These are phyloP conservation scores for Lentinus brumalis DNA, from an alignment of 768 basidiomycete species.

Conservation along the genomic window DNA sequence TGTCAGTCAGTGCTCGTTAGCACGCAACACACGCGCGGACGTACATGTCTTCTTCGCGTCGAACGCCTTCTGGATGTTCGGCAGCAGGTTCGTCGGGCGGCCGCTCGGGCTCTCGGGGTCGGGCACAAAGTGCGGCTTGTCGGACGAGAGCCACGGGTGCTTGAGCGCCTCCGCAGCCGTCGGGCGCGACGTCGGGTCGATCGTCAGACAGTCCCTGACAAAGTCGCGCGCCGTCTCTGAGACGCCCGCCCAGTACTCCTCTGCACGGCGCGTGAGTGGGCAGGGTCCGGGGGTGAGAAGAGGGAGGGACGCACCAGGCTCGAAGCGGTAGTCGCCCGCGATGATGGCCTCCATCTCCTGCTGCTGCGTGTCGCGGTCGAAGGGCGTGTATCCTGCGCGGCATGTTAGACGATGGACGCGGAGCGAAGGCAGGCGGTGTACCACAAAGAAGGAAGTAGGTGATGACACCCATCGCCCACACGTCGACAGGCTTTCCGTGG, in stretches of 20 bases:
- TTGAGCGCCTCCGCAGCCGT: constrained; percentile 73
- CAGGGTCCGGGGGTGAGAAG: background rate
- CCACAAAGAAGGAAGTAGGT: constrained; percentile 93
- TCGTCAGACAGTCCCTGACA: constrained; percentile 78
- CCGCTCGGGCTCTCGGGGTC: constrained; percentile 60
- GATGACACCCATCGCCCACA: constrained; percentile 99
- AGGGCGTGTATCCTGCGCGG: constrained; percentile 84
- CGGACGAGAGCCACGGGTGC: constrained; percentile 81
- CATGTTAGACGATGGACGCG: background rate
- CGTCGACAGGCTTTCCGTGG: constrained; percentile 91
- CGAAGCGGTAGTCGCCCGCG: constrained; percentile 89
- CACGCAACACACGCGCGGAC: constrained; percentile 30
- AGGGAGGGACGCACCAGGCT: constrained; percentile 48
- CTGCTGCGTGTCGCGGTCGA: constrained; percentile 86
- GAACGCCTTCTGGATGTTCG: constrained; percentile 87
- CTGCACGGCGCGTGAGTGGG: constrained; percentile 34
- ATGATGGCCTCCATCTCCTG: constrained; percentile 97
- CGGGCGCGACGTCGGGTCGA: constrained; percentile 79
- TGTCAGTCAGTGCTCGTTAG: constrained; percentile 2
- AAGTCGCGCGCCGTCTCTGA: constrained; percentile 83
- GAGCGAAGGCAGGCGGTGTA: constrained; percentile 3
- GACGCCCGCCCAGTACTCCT: constrained; percentile 88
- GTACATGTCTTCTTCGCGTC: constrained; percentile 84
- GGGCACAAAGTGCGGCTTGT: constrained; percentile 69
- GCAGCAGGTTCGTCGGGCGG: constrained; percentile 75